Percentiles rank a stretch among this genome's conserved stretches.
These are phyloP conservation scores for Cajanus cajan DNA, from an alignment of 306 rosid genomes.

Conservation along the genomic window DNA sequence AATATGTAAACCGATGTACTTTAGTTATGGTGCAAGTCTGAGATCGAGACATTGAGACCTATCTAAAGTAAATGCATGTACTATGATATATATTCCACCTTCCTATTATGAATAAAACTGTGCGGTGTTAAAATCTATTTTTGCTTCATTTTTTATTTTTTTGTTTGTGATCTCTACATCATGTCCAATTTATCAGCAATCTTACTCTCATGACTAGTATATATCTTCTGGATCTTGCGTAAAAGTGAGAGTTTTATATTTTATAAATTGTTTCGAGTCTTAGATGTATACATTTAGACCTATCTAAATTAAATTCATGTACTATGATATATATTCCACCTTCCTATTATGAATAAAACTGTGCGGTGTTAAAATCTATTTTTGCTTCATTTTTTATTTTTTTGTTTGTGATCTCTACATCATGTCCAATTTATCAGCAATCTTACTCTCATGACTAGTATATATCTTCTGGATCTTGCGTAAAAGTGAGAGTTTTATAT, in stretches of 20 bases:
- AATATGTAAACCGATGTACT: neutral
- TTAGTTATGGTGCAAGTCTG: slow-evolving; percentile 20
- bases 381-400: neutral
- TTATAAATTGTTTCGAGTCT: too few relatives aligned
- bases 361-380: neutral
- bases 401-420: neutral
- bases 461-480: neutral
- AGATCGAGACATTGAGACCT: slow-evolving; percentile 7
- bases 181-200: neutral
- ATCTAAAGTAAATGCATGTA: neutral
- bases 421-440: neutral
- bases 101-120: slow-evolving; percentile 22
- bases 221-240: neutral
- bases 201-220: neutral
- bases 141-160: neutral
- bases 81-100: neutral
- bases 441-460: neutral
- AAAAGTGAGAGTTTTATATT: neutral
- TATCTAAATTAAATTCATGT: neutral
- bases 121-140: neutral
- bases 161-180: neutral
- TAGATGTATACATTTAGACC: slow-evolving; percentile 4
- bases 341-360: slow-evolving; percentile 21
- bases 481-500: neutral
- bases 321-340: neutral